Percentiles rank a stretch among this genome's conserved stretches.
Conservation (phyloP, 83 land plant genomes). For the Larix sibirica region DNA sequence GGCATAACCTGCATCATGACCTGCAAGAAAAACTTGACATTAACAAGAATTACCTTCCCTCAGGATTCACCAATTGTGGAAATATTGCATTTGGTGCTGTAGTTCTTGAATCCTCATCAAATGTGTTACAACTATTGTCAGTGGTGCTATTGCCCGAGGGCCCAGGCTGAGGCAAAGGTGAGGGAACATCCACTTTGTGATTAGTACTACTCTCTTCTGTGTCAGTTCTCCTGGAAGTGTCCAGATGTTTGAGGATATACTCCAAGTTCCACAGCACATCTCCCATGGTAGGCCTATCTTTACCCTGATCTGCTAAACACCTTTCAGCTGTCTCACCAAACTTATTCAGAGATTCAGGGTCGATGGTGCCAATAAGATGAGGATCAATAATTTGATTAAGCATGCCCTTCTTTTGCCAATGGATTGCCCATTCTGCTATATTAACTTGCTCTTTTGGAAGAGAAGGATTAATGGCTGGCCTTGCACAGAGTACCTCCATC, state of each 20-base stretch:
- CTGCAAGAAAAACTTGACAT: too few relatives aligned
- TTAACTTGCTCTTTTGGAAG: constrained; percentile 34
- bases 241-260: constrained; percentile 31
- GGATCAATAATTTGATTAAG: constrained; percentile 29
- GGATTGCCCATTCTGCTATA: constrained; percentile 40
- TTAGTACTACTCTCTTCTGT: too few relatives aligned
- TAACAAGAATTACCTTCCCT: too few relatives aligned
- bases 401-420: constrained; percentile 29
- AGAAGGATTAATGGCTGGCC: constrained; percentile 40
- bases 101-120: too few relatives aligned
- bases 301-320: constrained; percentile 36
- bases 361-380: constrained; percentile 14
- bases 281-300: constrained; percentile 41
- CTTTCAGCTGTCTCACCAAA: constrained; percentile 34
- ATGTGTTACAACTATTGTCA: too few relatives aligned
- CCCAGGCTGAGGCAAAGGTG: too few relatives aligned
- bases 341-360: constrained; percentile 24
- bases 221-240: not conserved
- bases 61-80: too few relatives aligned
- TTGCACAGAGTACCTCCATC: constrained; percentile 42
- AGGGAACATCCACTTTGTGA: too few relatives aligned
- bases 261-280: constrained; percentile 50
- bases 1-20: too few relatives aligned
- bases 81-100: too few relatives aligned
- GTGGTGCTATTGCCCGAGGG: too few relatives aligned